Conservation (phyloP, 73 alveolate genomes). For the Tetrahymena elliotti region DNA sequence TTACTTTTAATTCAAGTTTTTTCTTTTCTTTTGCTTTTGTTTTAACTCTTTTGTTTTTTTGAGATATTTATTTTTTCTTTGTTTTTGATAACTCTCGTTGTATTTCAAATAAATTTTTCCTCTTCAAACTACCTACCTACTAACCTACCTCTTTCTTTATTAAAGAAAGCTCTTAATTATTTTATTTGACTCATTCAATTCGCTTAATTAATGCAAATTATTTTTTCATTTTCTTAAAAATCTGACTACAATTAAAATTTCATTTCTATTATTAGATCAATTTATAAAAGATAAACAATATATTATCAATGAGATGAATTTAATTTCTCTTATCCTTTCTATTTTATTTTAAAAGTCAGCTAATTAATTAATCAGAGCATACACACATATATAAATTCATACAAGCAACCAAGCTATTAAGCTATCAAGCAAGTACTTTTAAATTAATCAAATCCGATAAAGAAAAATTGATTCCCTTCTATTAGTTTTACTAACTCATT, state of each 20-base stretch:
- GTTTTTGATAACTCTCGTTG: not conserved
- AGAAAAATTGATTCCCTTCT: not conserved
- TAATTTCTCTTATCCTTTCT: not conserved
- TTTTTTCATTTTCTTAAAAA: too few relatives aligned
- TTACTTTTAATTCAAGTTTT: not conserved
- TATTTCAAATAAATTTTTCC: not conserved
- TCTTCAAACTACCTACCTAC: not conserved
- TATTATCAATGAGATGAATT: not conserved
- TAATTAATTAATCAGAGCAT: too few relatives aligned
- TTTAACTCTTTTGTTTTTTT: not conserved
- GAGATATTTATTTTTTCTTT: not conserved
- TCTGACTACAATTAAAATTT: not conserved
- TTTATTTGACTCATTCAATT: not conserved
- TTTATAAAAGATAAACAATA: not conserved
- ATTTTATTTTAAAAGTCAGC: not conserved
- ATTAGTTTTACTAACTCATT: not conserved
- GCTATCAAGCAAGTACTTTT: too few relatives aligned
- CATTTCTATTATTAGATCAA: not conserved
- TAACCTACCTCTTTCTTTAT: not conserved
- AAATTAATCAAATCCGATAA: not conserved
- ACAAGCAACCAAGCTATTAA: too few relatives aligned
- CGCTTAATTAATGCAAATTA: not conserved
- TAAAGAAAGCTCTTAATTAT: not conserved
- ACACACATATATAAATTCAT: too few relatives aligned
- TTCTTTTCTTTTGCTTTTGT: not conserved